These are phyloP conservation scores for Crepidotus variabilis DNA, from an alignment of 768 basidiomycete genomes.

Conservation along the genomic window DNA sequence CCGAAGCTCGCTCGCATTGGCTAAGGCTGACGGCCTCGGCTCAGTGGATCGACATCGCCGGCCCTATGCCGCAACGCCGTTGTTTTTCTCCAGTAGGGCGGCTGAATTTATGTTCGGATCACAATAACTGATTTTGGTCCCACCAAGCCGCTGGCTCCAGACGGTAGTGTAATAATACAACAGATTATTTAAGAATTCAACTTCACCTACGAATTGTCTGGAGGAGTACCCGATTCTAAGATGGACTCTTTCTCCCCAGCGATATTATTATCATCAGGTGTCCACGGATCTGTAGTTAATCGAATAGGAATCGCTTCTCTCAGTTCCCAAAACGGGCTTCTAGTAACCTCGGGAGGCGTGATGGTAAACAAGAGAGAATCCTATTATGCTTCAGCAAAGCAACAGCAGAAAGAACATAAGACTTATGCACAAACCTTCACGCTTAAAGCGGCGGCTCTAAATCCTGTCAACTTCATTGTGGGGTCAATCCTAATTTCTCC, in stretches of 20 bases:
- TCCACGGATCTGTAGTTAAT: constrained; percentile 61
- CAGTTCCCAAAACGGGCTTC: constrained; percentile 54
- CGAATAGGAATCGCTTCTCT: constrained; percentile 62
- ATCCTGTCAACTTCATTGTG: constrained; percentile 52
- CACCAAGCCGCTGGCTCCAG: no score
- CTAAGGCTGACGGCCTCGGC: no score
- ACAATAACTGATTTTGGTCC: no score
- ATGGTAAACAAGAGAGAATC: constrained; percentile 64
- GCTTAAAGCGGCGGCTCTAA: constrained; percentile 59
- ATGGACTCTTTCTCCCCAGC: constrained; percentile 15
- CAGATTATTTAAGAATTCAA: background rate
- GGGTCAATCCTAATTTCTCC: constrained; percentile 57
- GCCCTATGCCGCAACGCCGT: no score
- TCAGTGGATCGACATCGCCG: no score
- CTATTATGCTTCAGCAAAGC: constrained; percentile 26
- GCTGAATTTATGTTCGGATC: no score
- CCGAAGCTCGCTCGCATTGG: no score
- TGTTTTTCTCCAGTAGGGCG: no score
- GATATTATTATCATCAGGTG: constrained; percentile 31
- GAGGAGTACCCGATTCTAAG: constrained; percentile 16
- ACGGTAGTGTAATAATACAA: no score
- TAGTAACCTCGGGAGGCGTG: constrained; percentile 50
- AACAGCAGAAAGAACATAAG: background rate
- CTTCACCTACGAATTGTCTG: background rate
- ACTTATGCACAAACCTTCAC: constrained; percentile 46